Evolutionary conservation across 495 filamentous ascomycete genomes (phyloP), one percentile per base, ranked within the genome.

Genomic region (Aspergillus panamensis): DNA sequence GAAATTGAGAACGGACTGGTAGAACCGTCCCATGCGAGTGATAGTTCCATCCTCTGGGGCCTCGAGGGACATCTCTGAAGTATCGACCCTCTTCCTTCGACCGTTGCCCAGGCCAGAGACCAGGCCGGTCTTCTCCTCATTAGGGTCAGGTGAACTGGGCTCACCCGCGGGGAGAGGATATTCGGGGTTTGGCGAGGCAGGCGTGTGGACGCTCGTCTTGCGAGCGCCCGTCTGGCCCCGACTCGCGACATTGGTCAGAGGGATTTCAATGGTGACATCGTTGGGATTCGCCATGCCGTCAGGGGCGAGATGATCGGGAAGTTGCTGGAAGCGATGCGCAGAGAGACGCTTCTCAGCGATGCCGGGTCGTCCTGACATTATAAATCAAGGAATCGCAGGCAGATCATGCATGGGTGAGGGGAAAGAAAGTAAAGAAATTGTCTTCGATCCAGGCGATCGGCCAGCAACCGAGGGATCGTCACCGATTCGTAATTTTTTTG

Each of bases 1-100:
- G 72, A 91, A 96, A 66, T 89, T 84, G 62, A 94, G 70, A 51
- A 98, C 83, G 66, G 85, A 91, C 65, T 87, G 80, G 71, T 97
- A 98, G 57, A 98, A 70, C 57, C 76, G 84, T n/a, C 94, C 94
- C 85, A 98, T 88, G 48, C 79, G 78, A 55, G 85, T 97, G 62
- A 97, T 67, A 5, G 80, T 82, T 6, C 83, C 83, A 55, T 85
- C 84, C 45, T 80, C 77, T 9, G 80, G 79, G 49, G 77, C 69
- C 40, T 80, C 70, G 48, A 68, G 29, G 71, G 82, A 51, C 71
- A 75, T 54, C 69, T 74, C 63, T 62, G 65, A 6, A 67, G 70
- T 66, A 76, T 83, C 65, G 84, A 82, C 70, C 37, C 12, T 19
- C 80, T 80, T 59, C 84, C 87, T 61, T 42, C 77, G 66, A 61